Conservation (phyloP, 2,329 filamentous ascomycete species). For the Colletotrichum echinochloae region DNA sequence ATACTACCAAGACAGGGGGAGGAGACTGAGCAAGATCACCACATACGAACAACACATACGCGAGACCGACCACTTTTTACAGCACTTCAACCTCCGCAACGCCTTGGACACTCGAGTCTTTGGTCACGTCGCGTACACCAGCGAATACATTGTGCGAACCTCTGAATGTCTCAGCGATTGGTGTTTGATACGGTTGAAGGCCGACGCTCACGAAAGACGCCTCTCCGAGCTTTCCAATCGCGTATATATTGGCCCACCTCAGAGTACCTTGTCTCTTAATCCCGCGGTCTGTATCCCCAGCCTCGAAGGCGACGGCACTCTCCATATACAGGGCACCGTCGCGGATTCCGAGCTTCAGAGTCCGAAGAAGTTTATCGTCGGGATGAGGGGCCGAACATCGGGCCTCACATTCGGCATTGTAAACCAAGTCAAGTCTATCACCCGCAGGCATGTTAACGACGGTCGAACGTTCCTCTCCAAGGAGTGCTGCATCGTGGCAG, state of each 20-base stretch:
- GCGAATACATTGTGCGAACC: background rate
- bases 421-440: background rate
- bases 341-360: background rate
- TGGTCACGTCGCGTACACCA: background rate
- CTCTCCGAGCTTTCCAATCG: background rate
- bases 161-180: background rate
- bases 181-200: background rate
- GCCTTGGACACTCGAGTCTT: background rate
- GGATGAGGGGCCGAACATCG: background rate
- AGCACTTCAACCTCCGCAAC: background rate
- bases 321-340: background rate
- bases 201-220: background rate
- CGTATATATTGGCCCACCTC: background rate
- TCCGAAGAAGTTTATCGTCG: background rate
- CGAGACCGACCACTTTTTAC: background rate
- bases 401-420: background rate
- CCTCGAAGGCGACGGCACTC: background rate
- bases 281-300: fast-evolving
- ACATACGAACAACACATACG: too few species aligned
- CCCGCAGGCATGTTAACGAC: background rate
- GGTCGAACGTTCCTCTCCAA: too few species aligned
- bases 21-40: too few species aligned
- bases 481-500: too few species aligned
- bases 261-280: fast-evolving
- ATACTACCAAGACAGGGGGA: too few species aligned